Evolutionary conservation across 768 basidiomycete species (phyloP).

Genomic region (Mycena amicta): DNA sequence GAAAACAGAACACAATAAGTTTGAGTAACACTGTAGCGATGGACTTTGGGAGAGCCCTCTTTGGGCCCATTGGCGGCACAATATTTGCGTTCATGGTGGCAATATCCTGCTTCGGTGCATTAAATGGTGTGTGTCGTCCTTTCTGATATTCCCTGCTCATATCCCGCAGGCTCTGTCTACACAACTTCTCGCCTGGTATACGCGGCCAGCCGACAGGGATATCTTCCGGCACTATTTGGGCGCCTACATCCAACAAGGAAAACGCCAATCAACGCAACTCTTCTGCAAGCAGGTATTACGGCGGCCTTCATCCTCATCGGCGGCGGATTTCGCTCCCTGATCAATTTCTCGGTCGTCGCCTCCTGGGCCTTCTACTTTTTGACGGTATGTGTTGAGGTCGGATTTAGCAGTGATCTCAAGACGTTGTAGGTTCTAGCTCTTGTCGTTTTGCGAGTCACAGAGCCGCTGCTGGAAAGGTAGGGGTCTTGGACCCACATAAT

Average conservation of each 20-base stretch:
- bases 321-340: slow-evolving; percentile 84
- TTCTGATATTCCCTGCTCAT: neutral
- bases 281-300: slow-evolving; percentile 76
- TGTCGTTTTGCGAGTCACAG: slow-evolving; percentile 85
- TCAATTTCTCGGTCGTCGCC: slow-evolving; percentile 88
- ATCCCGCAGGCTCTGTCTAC: slow-evolving; percentile 63
- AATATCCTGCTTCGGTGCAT: slow-evolving; percentile 91
- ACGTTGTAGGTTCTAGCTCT: slow-evolving; percentile 75
- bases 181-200: slow-evolving; percentile 85
- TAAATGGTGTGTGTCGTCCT: slow-evolving; percentile 74
- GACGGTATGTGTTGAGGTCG: slow-evolving; percentile 52
- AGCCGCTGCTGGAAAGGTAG: slow-evolving; percentile 84
- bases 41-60: slow-evolving; percentile 87
- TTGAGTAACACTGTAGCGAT: slow-evolving; percentile 85
- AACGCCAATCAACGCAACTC: slow-evolving; percentile 88
- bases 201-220: slow-evolving; percentile 86
- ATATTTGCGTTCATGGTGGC: slow-evolving; percentile 91
- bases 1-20: slow-evolving; percentile 58
- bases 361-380: slow-evolving; percentile 88
- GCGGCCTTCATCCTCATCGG: slow-evolving; percentile 81
- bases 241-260: slow-evolving; percentile 69
- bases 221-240: slow-evolving; percentile 84
- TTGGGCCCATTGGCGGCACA: slow-evolving; percentile 85
- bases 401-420: neutral
- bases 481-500: slow-evolving; percentile 9